Evolutionary conservation across 169 alveolate species (phyloP), one percentile per base, ranked within the genome.

Genomic region (Cryptosporidium sp.): DNA sequence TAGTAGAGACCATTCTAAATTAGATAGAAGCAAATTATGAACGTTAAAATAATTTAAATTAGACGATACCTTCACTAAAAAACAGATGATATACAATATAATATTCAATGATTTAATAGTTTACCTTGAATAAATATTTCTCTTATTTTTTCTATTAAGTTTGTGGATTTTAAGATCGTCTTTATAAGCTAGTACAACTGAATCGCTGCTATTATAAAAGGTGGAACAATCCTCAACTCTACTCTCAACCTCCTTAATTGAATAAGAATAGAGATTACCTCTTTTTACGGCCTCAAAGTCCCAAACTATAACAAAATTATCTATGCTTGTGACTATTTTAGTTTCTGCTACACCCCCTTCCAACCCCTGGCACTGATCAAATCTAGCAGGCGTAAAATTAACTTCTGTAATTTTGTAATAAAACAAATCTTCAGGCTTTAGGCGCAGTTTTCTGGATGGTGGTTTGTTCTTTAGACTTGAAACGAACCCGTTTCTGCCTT

Each of bases 301-400:
- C 96, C 96, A 94, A 59, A 93, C 92, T 23, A 94, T 85, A 37
- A 94, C 69, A 43, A 86, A 92, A 52, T 71, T 91, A 6, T 92
- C 94, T 16, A 68, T 55, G 21, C 95, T 92, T 65, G 95, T 84
- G 18, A 91, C 86, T 70, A 94, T 94, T 73, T 91, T 84, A n/a
- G 91, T 86, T 71, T 91, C 94, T 9, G 58, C 85, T 6, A 14
- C 29, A 29, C n/a, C 39, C 75, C 94, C 62, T 91, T 80, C 52
- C 10, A 67, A 48, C 62, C 91, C 71, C 23, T 73, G 86, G 35
- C 71, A 37, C 62, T 80, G 89, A 71, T 95, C 95, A 70, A 95
- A 95, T 33, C 86, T 93, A 6, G 97, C 97, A 33, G 94, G 93
- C 7, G 96, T 92, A 84, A 94, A 95, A 62, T 51, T 50, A 31